Evolutionary conservation across 768 basidiomycete species (phyloP), one percentile per base, ranked within the genome.

Genomic region (Cystoderma amianthinum): DNA sequence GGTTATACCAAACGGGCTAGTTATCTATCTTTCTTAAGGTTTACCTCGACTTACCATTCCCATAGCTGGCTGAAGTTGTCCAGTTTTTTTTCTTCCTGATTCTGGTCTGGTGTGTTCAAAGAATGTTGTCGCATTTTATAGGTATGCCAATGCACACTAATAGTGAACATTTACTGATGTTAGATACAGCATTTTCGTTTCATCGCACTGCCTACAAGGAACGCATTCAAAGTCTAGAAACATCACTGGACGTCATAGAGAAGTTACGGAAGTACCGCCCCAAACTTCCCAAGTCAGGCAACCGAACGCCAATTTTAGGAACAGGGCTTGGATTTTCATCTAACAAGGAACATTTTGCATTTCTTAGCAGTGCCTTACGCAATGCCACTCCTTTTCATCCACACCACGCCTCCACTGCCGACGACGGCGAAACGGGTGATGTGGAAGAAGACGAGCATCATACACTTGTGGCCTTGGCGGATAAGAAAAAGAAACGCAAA

Each of bases 191-290:
- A 0, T 83, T 85, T 50, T 69, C 73, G 15, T 90, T 90, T 59
- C 85, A 89, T 55, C 75, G 69, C n/a, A 80, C 75, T 2, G 87
- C 87, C 7, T 90, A 78, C 56, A 71, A 69, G 49, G 86, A 89
- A 23, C 83, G 86, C 37, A 62, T 87, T 3, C 69, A 76, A 7
- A 61, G 65, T n/a, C 71, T 87, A 4, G 60, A 65, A 42, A 59
- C 66, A 30, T 65, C 78, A 1, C 67, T 87, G 3, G 55, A 55
- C 2, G 76, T 77, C 32, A 72, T 89, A 40, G 86, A 89, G 56
- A 69, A 69, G 46, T 71, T 89, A 13, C 78, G 83, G 21, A 60
- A 72, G 37, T 83, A 83, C 55, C 74, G 73, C 13, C 85, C 85
- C 11, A 62, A 72, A 54, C 46, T 51, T n/a, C 45, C 52, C 13